Evolutionary conservation across 2,329 filamentous ascomycete species (phyloP), one percentile per base, ranked within the genome.

Genomic region (Corniculantispora saksenae): DNA sequence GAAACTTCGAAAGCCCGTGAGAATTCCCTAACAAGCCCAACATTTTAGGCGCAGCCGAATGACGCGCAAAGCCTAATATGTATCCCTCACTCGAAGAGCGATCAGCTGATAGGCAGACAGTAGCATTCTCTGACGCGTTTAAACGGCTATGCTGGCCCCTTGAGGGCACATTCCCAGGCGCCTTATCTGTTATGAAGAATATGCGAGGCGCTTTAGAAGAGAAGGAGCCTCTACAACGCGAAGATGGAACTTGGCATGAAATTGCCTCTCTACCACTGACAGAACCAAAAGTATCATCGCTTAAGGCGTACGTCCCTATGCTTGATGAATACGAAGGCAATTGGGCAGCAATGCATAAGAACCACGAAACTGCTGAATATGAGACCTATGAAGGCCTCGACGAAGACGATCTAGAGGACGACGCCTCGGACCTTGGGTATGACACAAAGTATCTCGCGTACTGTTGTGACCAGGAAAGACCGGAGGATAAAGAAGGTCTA

Each of bases 271-370:
- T 70, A 40, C 69, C 72, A 23, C 56, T 74, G n/a, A 73, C 72
- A 43, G 69, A 72, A 55, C 71, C 71, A 56, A 73, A 72, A 64
- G 69, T 74, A 62, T 74, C 72, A 54, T 74, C 70, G 50, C 48
- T 74, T 32, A 61, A 67, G 59, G 70, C 64, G 45, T 67, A 59
- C 23, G 57, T 72, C 56, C 63, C 61, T 53, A 67, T 71, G 43
- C 69, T 73, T 59, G 66, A 72, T 23, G 53, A 68, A n/a, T 73
- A 69, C 67, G 70, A 73, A 61, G 53, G 19, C 25, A 53, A 68
- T 55, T 74, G 72, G 72, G 38, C 71, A 19, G 66, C 53, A 47
- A 65, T 48, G 67, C 70, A 74, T 66, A 64, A 66, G 48, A 45
- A 66, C 23, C 70, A 72, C 67, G 29, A 47, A 21, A 66, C 64